phyloP scores from a whole-genome alignment of 257 asterid species.

The Petunia axillaris region DNA sequence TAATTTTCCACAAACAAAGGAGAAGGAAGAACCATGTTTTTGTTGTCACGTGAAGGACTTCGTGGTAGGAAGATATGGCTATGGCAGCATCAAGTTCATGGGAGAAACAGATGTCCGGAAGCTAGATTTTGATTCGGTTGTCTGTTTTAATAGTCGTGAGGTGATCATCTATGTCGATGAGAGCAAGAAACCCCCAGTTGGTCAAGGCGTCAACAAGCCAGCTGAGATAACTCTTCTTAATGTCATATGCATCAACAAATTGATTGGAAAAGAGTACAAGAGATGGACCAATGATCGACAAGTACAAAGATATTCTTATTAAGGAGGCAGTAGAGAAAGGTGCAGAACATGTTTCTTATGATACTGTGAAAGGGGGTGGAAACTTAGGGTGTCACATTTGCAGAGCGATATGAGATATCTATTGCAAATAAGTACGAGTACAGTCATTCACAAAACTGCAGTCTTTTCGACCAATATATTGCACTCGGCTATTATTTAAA shows the following conservation, averaged over 20 bases:
- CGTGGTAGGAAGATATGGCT: no score
- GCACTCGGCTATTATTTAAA: no score
- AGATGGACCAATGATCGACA: conserved; percentile 68
- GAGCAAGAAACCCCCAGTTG: conserved; percentile 65
- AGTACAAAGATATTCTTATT: conserved; percentile 61
- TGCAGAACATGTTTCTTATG: conserved; percentile 71
- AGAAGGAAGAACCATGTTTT: conserved; percentile 70
- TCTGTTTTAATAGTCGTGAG: conserved; percentile 64
- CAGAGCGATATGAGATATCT: not conserved
- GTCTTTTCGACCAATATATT: no score
- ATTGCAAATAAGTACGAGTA: not conserved
- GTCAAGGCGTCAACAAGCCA: no score
- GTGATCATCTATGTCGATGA: conserved; percentile 71
- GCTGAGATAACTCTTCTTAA: no score
- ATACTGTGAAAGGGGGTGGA: conserved; percentile 79
- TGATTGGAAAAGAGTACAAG: conserved; percentile 52
- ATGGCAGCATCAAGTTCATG: no score
- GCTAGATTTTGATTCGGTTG: conserved; percentile 70
- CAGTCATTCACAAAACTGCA: no score
- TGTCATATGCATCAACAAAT: not conserved
- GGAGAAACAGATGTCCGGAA: conserved; percentile 29
- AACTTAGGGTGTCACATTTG: conserved; percentile 73
- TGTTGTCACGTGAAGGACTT: conserved; percentile 49
- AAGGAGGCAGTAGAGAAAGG: conserved; percentile 70
- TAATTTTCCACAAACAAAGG: conserved; percentile 41